A percentile compares a stretch with the other conserved stretches of the same genome.
Conservation (phyloP, 257 asterid species). For the Primulina tabacum region DNA sequence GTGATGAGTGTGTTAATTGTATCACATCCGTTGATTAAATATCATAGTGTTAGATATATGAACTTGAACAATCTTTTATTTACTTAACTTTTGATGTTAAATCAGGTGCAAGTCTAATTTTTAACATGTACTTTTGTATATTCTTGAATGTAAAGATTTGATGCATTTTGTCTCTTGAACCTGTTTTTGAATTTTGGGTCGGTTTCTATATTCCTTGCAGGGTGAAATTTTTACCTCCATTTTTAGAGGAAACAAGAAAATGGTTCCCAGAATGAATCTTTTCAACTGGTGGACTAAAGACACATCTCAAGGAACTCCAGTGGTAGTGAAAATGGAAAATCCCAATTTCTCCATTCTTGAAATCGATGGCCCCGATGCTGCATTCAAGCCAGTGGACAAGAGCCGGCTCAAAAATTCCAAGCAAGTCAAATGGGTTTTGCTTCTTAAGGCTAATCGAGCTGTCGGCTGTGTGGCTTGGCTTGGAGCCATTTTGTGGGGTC, state of each 20-base stretch:
- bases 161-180: constrained; percentile 12
- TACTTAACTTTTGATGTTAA: too few species aligned
- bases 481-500: constrained; percentile 38
- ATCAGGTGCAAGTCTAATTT: too few species aligned
- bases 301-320: constrained; percentile 46
- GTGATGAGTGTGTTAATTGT: too few species aligned
- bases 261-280: constrained; percentile 65
- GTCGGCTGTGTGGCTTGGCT: constrained; percentile 63
- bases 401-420: constrained; percentile 58
- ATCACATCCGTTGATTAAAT: too few species aligned
- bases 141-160: constrained; percentile 29
- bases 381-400: constrained; percentile 60
- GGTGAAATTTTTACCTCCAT: constrained; percentile 6
- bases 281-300: constrained; percentile 50
- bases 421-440: constrained; percentile 67
- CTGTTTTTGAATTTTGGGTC: constrained; percentile 19
- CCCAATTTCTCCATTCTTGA: constrained; percentile 63
- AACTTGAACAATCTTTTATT: too few species aligned
- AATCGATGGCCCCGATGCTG: constrained; percentile 66
- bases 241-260: constrained; percentile 23
- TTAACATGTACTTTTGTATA: neutral
- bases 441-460: constrained; percentile 64
- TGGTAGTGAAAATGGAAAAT: constrained; percentile 67
- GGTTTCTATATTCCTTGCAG: neutral
- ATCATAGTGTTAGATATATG: too few species aligned